Conservation (phyloP, 495 filamentous ascomycete genomes). For the Penicillium maclennaniae region DNA sequence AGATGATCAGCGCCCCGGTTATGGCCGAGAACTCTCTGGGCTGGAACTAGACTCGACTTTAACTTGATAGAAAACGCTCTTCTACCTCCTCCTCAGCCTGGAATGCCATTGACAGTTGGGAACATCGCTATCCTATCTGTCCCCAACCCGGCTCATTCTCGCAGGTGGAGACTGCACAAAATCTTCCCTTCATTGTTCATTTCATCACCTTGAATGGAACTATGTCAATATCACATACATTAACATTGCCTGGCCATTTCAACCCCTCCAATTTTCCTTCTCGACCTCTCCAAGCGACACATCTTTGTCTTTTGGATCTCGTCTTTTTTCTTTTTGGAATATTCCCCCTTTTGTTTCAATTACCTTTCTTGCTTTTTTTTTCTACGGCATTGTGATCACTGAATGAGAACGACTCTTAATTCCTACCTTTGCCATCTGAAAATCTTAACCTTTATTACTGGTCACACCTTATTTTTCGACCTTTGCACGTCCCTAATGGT, state of each 20-base stretch:
- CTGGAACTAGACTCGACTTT: conserved; percentile 70
- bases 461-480: conserved; percentile 15
- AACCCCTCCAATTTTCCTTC: conserved; percentile 18
- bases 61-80: conserved; percentile 8
- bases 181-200: conserved; percentile 28
- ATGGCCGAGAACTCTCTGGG: conserved; percentile 97
- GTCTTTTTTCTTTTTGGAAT: conserved; percentile 21
- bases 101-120: not conserved
- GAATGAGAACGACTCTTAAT: conserved; percentile 21
- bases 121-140: not conserved
- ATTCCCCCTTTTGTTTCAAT: conserved; percentile 32
- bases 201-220: conserved; percentile 13
- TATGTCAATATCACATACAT: conserved; percentile 30
- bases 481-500: conserved; percentile 28
- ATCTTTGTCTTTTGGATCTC: conserved; percentile 17
- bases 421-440: conserved; percentile 11
- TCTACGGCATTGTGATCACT: conserved; percentile 22
- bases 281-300: conserved; percentile 27
- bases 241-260: conserved; percentile 26
- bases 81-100: not conserved
- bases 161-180: conserved; percentile 26
- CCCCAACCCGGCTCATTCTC: not conserved
- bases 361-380: conserved; percentile 16
- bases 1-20: conserved; percentile 78
- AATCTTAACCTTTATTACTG: conserved; percentile 19